These are phyloP conservation scores for Gossypium thurberi DNA, from an alignment of 345 rosid species.

Conservation along the genomic window DNA sequence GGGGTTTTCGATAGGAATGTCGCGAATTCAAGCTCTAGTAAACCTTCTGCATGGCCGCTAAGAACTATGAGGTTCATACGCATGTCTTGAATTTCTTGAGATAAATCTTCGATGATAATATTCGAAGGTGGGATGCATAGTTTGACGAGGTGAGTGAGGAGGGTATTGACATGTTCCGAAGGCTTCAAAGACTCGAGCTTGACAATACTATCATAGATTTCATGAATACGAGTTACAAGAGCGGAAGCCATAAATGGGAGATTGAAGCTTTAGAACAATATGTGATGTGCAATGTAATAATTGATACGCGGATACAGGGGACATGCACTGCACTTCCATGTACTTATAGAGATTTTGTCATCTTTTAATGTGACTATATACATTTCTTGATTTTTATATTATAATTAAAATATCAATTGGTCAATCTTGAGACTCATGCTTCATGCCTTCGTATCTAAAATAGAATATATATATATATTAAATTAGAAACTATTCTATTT, in stretches of 20 bases:
- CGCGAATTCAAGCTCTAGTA: constrained; percentile 35
- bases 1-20: constrained; percentile 21
- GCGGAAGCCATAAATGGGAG: constrained; percentile 24
- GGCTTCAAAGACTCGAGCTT: constrained; percentile 6
- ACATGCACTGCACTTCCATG: background rate
- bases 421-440: background rate
- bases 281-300: background rate
- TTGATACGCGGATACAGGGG: background rate
- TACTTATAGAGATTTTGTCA: background rate
- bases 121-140: constrained; percentile 1
- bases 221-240: background rate
- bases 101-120: background rate
- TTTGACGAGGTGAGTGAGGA: constrained; percentile 3
- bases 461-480: too few relatives aligned
- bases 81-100: constrained; percentile 18
- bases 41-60: constrained; percentile 31
- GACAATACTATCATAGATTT: background rate
- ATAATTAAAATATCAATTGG: background rate
- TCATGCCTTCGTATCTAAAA: constrained; percentile 3
- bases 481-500: too few relatives aligned
- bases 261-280: background rate
- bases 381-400: too few relatives aligned
- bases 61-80: constrained; percentile 25
- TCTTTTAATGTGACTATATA: background rate
- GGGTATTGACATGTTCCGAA: background rate